Percentiles rank a stretch among this genome's conserved stretches.
Evolutionary conservation across 352 stramenopile species (phyloP).

Genomic region (Phytophthora capsici): DNA sequence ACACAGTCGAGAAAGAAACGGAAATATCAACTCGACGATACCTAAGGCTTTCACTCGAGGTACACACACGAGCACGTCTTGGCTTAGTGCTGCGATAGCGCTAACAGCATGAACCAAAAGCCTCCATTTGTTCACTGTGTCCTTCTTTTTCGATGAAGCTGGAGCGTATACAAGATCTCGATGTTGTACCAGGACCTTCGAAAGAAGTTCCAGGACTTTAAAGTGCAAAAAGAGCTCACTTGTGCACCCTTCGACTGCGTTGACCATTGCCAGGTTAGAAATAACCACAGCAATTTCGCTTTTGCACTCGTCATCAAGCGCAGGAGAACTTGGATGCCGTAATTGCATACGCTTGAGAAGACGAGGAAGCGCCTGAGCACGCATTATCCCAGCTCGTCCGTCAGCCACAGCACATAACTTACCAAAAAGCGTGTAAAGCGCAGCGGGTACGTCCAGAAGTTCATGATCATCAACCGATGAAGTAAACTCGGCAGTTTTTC

Average conservation of each 20-base stretch:
- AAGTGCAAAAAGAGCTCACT: conserved; percentile 79
- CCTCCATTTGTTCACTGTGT: conserved; percentile 41
- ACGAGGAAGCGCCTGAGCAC: conserved; percentile 65
- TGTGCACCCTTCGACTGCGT: conserved; percentile 64
- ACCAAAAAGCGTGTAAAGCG: conserved; percentile 69
- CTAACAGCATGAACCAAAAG: conserved; percentile 53
- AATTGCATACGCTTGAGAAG: conserved; percentile 80
- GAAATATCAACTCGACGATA: conserved; percentile 46
- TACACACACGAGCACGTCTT: conserved; percentile 70
- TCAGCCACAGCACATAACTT: conserved; percentile 71
- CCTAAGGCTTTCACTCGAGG: conserved; percentile 53
- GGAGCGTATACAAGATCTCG: conserved; percentile 9
- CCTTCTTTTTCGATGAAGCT: conserved; percentile 25
- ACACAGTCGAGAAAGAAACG: conserved; percentile 31
- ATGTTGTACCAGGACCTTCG: conserved; percentile 34
- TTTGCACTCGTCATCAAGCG: conserved; percentile 60
- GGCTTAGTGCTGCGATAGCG: conserved; percentile 62
- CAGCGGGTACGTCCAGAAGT: conserved; percentile 59
- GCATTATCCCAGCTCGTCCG: conserved; percentile 61
- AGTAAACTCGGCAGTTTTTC: conserved; percentile 34
- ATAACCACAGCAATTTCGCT: conserved; percentile 70
- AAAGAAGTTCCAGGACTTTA: conserved; percentile 58
- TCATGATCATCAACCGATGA: conserved; percentile 47
- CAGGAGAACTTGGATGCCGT: conserved; percentile 13
- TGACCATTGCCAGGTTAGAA: conserved; percentile 56